Conservation (phyloP, 768 basidiomycete genomes). For the Hygrophoropsis aurantiaca region DNA sequence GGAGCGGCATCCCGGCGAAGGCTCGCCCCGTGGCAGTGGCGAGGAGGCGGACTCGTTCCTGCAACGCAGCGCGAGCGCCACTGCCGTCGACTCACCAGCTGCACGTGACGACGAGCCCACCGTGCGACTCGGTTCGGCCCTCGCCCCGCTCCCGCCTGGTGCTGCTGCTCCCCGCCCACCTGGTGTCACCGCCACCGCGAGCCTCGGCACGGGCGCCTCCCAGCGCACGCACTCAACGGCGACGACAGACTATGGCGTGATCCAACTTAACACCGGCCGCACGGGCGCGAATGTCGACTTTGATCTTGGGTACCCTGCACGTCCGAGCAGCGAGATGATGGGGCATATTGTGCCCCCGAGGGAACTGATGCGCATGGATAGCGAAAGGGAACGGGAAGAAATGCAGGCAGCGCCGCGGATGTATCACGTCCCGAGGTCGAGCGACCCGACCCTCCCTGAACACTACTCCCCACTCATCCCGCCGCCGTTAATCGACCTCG, state of each 20-base stretch:
- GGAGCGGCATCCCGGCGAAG: conserved; percentile 52
- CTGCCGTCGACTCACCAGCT: conserved; percentile 7
- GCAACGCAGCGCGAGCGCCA: conserved; percentile 31
- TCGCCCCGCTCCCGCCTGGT: conserved; percentile 29
- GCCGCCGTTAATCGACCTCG: conserved; percentile 37
- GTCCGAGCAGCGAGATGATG: conserved; percentile 29
- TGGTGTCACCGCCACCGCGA: conserved; percentile 40
- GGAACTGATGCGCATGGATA: conserved; percentile 33
- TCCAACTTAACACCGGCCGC: conserved; percentile 31
- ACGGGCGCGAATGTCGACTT: conserved; percentile 30
- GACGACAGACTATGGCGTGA: conserved; percentile 33
- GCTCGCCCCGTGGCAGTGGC: conserved; percentile 66
- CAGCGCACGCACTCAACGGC: conserved; percentile 30
- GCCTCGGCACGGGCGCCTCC: conserved; percentile 39
- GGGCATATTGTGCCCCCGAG: conserved; percentile 38
- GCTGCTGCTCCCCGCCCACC: conserved; percentile 33
- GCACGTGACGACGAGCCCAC: conserved; percentile 12
- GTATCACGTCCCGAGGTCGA: conserved; percentile 19
- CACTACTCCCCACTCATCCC: conserved; percentile 36
- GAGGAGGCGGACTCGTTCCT: conserved; percentile 71
- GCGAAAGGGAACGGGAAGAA: conserved; percentile 25
- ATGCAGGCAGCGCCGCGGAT: conserved; percentile 24
- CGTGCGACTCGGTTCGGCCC: conserved; percentile 15
- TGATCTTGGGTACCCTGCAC: conserved; percentile 20
- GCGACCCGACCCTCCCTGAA: conserved; percentile 24